Conservation (phyloP, 768 basidiomycete species). For the Omphalotus guepiniiformis region DNA sequence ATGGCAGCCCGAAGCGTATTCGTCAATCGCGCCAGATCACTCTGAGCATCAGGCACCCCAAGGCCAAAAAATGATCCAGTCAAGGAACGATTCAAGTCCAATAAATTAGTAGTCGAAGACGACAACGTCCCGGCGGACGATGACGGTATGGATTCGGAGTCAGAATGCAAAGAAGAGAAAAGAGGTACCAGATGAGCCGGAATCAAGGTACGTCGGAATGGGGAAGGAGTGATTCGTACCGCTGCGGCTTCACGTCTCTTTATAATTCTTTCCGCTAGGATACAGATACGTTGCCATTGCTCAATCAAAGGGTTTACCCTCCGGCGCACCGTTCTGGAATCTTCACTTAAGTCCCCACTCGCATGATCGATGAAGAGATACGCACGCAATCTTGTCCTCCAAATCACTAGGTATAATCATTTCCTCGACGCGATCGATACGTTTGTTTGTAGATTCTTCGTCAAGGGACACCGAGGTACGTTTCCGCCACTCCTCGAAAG, state of each 20-base stretch:
- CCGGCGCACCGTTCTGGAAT: conserved; percentile 61
- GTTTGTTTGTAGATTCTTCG: conserved; percentile 81
- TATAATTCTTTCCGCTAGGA: conserved; percentile 82
- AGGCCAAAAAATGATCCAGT: conserved; percentile 24
- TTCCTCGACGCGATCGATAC: conserved; percentile 78
- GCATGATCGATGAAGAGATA: neutral
- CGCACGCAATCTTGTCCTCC: conserved; percentile 82
- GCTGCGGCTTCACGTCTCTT: conserved; percentile 90
- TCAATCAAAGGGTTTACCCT: conserved; percentile 78
- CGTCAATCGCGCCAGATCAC: conserved; percentile 78
- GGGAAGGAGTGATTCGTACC: conserved; percentile 66
- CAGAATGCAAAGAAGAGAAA: conserved; percentile 33
- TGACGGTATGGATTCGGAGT: conserved; percentile 29
- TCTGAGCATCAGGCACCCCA: conserved; percentile 43
- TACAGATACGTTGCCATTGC: conserved; percentile 88
- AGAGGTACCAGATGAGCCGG: conserved; percentile 69
- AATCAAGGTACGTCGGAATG: conserved; percentile 59
- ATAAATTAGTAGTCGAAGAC: conserved; percentile 14
- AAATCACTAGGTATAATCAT: conserved; percentile 92
- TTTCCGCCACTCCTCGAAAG: conserved; percentile 88
- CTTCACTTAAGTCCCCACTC: conserved; percentile 10
- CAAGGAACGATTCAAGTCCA: conserved; percentile 16
- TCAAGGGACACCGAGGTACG: conserved; percentile 71
- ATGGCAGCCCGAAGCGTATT: conserved; percentile 75
- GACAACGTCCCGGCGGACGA: conserved; percentile 31